phyloP scores from a whole-genome alignment of 2,329 filamentous ascomycete genomes.

The Penicillium paneum region DNA sequence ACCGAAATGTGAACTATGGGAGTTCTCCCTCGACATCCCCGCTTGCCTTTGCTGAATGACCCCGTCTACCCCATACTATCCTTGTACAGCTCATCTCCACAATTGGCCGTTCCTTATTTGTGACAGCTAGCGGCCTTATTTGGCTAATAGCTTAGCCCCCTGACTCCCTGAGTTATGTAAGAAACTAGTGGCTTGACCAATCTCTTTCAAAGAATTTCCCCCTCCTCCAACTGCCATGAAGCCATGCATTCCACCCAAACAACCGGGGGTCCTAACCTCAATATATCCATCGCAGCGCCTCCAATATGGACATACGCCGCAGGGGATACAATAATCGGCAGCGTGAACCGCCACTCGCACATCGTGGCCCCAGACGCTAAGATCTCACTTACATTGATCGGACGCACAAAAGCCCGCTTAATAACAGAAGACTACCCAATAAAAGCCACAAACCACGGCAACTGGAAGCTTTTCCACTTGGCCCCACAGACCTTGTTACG shows the following conservation, averaged over 20 bases:
- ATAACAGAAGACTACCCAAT: neutral
- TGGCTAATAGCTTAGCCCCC: neutral
- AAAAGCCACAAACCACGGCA: neutral
- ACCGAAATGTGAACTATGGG: neutral
- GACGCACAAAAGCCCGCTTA: neutral
- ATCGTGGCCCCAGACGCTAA: slow-evolving; percentile 14
- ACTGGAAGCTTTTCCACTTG: neutral
- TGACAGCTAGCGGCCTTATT: neutral
- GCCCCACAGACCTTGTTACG: neutral
- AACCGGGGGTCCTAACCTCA: neutral
- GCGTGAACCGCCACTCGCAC: slow-evolving; percentile 7
- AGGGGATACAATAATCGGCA: slow-evolving; percentile 19
- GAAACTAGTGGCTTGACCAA: neutral
- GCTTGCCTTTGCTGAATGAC: neutral
- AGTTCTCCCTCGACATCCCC: neutral
- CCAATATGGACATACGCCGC: slow-evolving; percentile 13
- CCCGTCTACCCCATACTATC: neutral
- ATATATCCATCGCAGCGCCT: slow-evolving; percentile 13
- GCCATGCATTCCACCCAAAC: neutral
- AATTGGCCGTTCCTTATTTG: neutral
- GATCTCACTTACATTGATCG: neutral
- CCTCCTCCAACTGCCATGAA: neutral
- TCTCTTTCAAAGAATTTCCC: neutral
- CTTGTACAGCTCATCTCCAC: neutral
- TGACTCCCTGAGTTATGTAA: neutral